Base-by-base conservation (phyloP, 805 yeast species). In the Teunomyces kruisii region DNA sequence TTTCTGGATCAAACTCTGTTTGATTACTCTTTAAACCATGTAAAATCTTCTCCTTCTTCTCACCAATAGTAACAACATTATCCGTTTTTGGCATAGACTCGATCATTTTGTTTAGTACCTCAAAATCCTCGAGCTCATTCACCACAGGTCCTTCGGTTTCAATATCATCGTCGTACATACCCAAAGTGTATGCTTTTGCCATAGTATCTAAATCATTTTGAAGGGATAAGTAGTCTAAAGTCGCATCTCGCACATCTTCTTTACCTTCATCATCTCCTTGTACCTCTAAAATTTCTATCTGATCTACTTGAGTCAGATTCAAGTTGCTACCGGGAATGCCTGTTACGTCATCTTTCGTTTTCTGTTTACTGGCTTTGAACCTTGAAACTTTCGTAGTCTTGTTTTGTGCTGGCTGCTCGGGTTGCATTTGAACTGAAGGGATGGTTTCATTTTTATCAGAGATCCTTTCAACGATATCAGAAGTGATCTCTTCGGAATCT, bases 131-230 rank as follows among this genome's bases (percentile, higher is more conserved):
- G 9, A 82, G 43, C 44, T 71, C 65, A 48, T 78, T 78, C 15
- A 83, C 74, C 0, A 83, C 75, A 10, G 78, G 77, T 0, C 86
- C 86, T 40, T 74, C 73, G 0, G 81, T 76, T 17, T 65, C 71
- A 8, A 78, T 61, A 51, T 83, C 86, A 48, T 80, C 86, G 54
- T 82, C 86, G 54, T 79, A 81, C 51, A 76, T 59, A 1, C 87
- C 88, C 16, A 71, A 52, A n/a, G 72, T 65, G 51, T 83, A 83
- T 0, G 85, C 86, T 42, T 73, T 70, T 0, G 80, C 85, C 83
- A 82, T 77, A 3, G 76, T 72, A 40, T 80, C 84, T 51, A 76
- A 45, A 52, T 80, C 76, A 14, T 68, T 67, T 17, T 71, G 73
- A 24, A 78, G 46, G 1, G 69, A 52, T 8, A 55, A 59, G 51